Evolutionary conservation across 1,284 basidiomycete genomes (phyloP).

Genomic region (Wolfiporia cocos): DNA sequence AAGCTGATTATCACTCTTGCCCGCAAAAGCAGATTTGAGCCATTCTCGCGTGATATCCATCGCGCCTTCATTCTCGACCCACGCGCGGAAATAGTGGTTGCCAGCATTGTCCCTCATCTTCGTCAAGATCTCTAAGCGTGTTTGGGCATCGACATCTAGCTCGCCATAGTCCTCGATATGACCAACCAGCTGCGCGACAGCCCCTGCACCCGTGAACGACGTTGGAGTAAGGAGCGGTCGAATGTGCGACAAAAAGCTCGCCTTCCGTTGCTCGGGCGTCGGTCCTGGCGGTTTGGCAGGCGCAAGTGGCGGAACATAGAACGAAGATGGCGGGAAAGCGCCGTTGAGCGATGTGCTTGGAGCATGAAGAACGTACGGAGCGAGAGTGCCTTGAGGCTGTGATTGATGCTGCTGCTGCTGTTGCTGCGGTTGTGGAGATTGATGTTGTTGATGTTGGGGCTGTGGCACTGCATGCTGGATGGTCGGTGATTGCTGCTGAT

Average conservation of each 20-base stretch:
- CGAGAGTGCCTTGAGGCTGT: slow-evolving; percentile 45
- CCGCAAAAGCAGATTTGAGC: slow-evolving; percentile 59
- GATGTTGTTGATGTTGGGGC: slow-evolving; percentile 25
- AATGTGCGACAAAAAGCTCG: slow-evolving; percentile 42
- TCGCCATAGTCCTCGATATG: slow-evolving; percentile 54
- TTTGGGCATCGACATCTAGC: slow-evolving; percentile 51
- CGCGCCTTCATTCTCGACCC: slow-evolving; percentile 65
- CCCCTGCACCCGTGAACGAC: slow-evolving; percentile 63
- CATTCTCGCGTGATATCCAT: slow-evolving; percentile 75
- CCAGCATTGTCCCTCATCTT: slow-evolving; percentile 77
- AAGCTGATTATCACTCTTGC: slow-evolving; percentile 48
- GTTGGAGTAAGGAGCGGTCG: slow-evolving; percentile 46
- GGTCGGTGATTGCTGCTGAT: slow-evolving; percentile 29
- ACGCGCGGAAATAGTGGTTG: slow-evolving; percentile 79
- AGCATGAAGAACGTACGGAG: slow-evolving; percentile 60
- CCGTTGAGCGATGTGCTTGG: slow-evolving; percentile 35
- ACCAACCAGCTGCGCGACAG: slow-evolving; percentile 50
- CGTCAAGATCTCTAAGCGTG: slow-evolving; percentile 63
- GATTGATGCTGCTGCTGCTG: slow-evolving; percentile 24
- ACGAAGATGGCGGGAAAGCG: slow-evolving; percentile 31
- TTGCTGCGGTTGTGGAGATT: slow-evolving; percentile 20
- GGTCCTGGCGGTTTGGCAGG: slow-evolving; percentile 20
- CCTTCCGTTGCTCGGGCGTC: slow-evolving; percentile 29
- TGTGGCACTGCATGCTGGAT: slow-evolving; percentile 19
- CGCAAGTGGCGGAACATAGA: slow-evolving; percentile 25